Evolutionary conservation across 257 asterid species (phyloP).

Genomic region (Prunella vulgaris): DNA sequence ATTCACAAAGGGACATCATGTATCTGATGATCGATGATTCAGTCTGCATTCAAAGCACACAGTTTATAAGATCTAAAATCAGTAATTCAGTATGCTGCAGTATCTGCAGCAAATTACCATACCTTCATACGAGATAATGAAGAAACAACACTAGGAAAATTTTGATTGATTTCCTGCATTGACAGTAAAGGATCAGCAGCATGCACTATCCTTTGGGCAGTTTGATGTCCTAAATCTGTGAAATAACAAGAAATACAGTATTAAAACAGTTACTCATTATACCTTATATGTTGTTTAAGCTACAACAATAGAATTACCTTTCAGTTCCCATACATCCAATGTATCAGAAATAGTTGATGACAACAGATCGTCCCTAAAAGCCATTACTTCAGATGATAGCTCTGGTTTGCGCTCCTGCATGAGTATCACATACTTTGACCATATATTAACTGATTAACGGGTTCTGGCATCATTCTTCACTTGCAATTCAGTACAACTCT

Average conservation of each 20-base stretch:
- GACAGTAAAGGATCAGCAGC: slow-evolving; percentile 95
- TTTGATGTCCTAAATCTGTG: slow-evolving; percentile 96
- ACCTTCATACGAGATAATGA: slow-evolving; percentile 97
- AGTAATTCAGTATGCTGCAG: slow-evolving; percentile 11
- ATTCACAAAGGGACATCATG: slow-evolving; percentile 5
- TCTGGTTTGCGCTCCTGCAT: slow-evolving; percentile 95
- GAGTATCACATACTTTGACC: slow-evolving; percentile 23
- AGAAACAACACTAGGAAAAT: slow-evolving; percentile 91
- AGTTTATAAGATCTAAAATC: slow-evolving; percentile 11
- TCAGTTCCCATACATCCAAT: slow-evolving; percentile 90
- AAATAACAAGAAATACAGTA: slow-evolving; percentile 16
- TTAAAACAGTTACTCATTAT: slow-evolving; percentile 8
- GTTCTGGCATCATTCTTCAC: neutral
- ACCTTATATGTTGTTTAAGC: slow-evolving; percentile 1
- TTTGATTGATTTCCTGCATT: slow-evolving; percentile 95
- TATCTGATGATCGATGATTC: slow-evolving; percentile 10
- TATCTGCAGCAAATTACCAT: slow-evolving; percentile 23
- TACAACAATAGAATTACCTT: slow-evolving; percentile 48
- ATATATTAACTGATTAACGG: neutral
- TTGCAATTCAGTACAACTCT: neutral
- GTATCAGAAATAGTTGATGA: slow-evolving; percentile 91
- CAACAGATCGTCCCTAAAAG: slow-evolving; percentile 89
- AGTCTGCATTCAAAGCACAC: slow-evolving; percentile 12
- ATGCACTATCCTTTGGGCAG: slow-evolving; percentile 94
- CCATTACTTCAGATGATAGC: slow-evolving; percentile 90